Evolutionary conservation across 768 basidiomycete genomes (phyloP), one percentile per base, ranked within the genome.

Genomic region (Daedalea quercina): DNA sequence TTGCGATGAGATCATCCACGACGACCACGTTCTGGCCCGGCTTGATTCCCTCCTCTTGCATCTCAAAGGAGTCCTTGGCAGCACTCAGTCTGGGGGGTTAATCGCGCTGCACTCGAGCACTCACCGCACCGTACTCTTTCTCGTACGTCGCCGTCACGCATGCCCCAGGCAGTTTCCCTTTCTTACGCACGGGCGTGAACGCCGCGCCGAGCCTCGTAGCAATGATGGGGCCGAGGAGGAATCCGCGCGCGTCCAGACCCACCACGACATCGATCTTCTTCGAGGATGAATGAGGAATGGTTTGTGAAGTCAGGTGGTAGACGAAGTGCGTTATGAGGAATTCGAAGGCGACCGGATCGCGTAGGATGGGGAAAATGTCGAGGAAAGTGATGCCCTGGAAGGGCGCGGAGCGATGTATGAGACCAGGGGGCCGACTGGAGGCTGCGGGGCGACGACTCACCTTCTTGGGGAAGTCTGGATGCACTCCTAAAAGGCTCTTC

Each of bases 1-100:
- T 97, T 0, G 96, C 96, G 57, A 99, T 90, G 37, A 99, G 76
- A 68, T 99, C 96, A 69, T 99, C 96, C 24, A 99, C 75, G 42
- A 99, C 76, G 44, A 99, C 67, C 20, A 94, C 91, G 54, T 73
- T 87, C 65, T 94, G 85, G 25, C 93, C 92, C 3, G 84, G 77
- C 59, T 79, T 70, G 64, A 99, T 90, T 9, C 87, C 84, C 49
- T 85, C 90, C 19, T 80, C 76, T 70, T 98, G 96, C 81, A 98
- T 94, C 70, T 98, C 93, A 61, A 98, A 96, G n/a, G 79, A 73
- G 64, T 98, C 95, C 91, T 94, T 54, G 1, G 34, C 9, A n/a
- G 3, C 20, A 8, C 13, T 20, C 44, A 24, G 47, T 20, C 15
- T 24, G 26, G n/a, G 3, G 47, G 35, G 3, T 4, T 12, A 31